Conservation (phyloP, 805 yeast species). For the Lipomyces japonicus region DNA sequence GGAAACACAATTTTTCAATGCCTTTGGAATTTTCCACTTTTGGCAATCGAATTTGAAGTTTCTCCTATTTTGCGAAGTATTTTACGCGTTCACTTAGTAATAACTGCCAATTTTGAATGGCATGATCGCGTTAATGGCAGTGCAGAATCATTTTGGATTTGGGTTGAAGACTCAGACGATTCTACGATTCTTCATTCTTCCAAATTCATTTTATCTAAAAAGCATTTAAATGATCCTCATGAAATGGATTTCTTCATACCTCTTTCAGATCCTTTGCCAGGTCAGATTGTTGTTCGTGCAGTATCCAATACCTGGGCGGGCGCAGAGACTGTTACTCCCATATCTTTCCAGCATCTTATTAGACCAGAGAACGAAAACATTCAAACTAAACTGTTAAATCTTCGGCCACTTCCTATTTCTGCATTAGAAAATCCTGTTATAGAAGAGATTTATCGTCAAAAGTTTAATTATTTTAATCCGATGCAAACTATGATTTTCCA, state of each 20-base stretch:
- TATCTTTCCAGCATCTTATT: slow-evolving; percentile 86
- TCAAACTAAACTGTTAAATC: slow-evolving; percentile 69
- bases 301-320: slow-evolving; percentile 89
- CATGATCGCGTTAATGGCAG: slow-evolving; percentile 75
- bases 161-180: slow-evolving; percentile 81
- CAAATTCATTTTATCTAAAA: slow-evolving; percentile 63
- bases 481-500: slow-evolving; percentile 98
- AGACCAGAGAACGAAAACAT: slow-evolving; percentile 84
- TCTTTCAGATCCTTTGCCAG: slow-evolving; percentile 79
- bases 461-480: slow-evolving; percentile 87
- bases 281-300: slow-evolving; percentile 76
- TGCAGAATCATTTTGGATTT: slow-evolving; percentile 85
- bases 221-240: slow-evolving; percentile 53
- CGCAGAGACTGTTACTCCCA: slow-evolving; percentile 65
- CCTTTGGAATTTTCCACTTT: slow-evolving; percentile 68
- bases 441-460: slow-evolving; percentile 62
- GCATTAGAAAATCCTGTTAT: slow-evolving; percentile 68
- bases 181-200: slow-evolving; percentile 77
- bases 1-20: slow-evolving; percentile 60
- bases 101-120: slow-evolving; percentile 83
- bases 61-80: slow-evolving; percentile 87
- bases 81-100: slow-evolving; percentile 66
- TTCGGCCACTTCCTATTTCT: slow-evolving; percentile 80
- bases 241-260: slow-evolving; percentile 93
- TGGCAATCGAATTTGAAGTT: slow-evolving; percentile 73